Conservation (phyloP, 176 grass and related monocot species). For the Paspalum vaginatum region DNA sequence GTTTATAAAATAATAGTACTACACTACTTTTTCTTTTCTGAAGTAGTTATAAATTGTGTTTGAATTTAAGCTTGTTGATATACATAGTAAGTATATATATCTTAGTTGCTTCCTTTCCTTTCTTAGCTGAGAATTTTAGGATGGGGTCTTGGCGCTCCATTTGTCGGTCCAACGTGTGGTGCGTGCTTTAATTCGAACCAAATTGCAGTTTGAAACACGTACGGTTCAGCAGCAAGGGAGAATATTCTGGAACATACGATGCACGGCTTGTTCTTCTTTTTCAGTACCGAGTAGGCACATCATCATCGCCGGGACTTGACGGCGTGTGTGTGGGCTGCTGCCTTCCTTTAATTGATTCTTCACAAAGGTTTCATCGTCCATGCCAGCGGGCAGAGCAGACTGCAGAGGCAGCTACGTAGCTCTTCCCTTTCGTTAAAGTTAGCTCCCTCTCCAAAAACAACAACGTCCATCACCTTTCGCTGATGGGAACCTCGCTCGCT, state of each 20-base stretch:
- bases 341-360: not conserved
- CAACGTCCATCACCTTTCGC: constrained; percentile 14
- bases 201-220: not conserved
- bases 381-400: too few species aligned
- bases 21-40: too few species aligned
- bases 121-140: too few species aligned
- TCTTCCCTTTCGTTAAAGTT: constrained; percentile 10
- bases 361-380: not conserved
- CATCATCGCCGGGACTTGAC: too few species aligned
- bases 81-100: too few species aligned
- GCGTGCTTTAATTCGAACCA: not conserved
- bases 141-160: too few species aligned
- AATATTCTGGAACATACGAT: constrained; percentile 5
- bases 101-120: too few species aligned
- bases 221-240: not conserved
- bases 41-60: not conserved
- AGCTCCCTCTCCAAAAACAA: constrained; percentile 21
- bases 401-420: too few species aligned
- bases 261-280: not conserved
- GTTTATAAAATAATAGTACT: too few species aligned
- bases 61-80: not conserved
- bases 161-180: too few species aligned
- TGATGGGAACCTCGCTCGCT: not conserved
- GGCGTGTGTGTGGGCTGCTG: too few species aligned
- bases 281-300: not conserved